These are phyloP conservation scores for Gynandropsis gynandra DNA, from an alignment of 345 rosid genomes.

Conservation along the genomic window DNA sequence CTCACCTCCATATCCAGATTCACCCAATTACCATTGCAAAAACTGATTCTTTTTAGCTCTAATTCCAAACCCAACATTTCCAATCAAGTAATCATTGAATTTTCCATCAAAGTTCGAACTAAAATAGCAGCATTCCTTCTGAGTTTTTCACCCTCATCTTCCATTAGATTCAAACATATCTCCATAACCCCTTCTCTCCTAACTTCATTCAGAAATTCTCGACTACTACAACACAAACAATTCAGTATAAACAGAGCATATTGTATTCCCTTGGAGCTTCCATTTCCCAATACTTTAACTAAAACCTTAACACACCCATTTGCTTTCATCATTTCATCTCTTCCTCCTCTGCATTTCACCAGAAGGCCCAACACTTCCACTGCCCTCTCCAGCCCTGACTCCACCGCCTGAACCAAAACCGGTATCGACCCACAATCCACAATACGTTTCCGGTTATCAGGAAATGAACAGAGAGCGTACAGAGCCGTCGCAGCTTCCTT, in stretches of 20 bases:
- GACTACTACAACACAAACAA: slow-evolving; percentile 48
- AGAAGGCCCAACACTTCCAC: slow-evolving; percentile 77
- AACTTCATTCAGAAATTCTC: slow-evolving; percentile 38
- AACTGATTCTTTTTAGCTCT: slow-evolving; percentile 4
- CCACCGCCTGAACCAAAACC: slow-evolving; percentile 44
- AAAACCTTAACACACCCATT: slow-evolving; percentile 52
- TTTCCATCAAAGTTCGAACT: slow-evolving; percentile 50
- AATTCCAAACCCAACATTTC: slow-evolving; percentile 11
- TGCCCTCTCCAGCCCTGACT: slow-evolving; percentile 73
- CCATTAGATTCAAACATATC: slow-evolving; percentile 55
- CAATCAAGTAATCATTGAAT: slow-evolving; percentile 26
- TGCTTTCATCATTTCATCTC: slow-evolving; percentile 59
- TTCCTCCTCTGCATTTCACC: slow-evolving; percentile 85
- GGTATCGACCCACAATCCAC: slow-evolving; percentile 71
- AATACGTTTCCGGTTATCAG: slow-evolving; percentile 62
- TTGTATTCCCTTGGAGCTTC: slow-evolving; percentile 61
- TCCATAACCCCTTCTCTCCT: slow-evolving; percentile 52
- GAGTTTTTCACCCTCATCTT: slow-evolving; percentile 76
- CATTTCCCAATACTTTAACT: slow-evolving; percentile 47
- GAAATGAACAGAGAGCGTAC: slow-evolving; percentile 66
- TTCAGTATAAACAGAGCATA: slow-evolving; percentile 64
- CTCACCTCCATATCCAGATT: slow-evolving; percentile 36
- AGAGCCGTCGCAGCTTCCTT: slow-evolving; percentile 94
- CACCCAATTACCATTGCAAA: slow-evolving; percentile 8
- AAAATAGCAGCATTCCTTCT: slow-evolving; percentile 60